Percentiles rank a stretch among this genome's conserved stretches.
phyloP scores from a whole-genome alignment of 768 basidiomycete species.

The Sarcomyxa edulis region DNA sequence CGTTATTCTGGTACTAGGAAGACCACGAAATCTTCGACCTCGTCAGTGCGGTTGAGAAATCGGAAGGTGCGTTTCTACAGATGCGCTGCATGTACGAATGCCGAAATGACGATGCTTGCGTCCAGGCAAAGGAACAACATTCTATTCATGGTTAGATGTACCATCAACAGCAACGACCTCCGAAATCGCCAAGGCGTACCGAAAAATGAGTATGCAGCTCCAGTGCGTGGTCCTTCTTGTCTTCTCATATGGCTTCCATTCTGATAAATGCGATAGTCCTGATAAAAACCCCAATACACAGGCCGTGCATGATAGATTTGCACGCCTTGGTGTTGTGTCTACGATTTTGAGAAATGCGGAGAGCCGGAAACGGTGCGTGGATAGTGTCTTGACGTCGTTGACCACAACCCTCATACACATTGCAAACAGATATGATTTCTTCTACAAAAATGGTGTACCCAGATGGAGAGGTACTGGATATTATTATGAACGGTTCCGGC shows the following conservation, averaged over 20 bases:
- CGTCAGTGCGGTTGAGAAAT: conserved; percentile 69
- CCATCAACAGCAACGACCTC: conserved; percentile 63
- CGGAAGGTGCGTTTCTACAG: no score
- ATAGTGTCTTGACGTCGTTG: conserved; percentile 1
- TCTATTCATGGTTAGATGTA: conserved; percentile 92
- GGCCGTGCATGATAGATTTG: conserved; percentile 82
- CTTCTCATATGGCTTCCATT: neutral
- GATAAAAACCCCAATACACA: conserved; percentile 92
- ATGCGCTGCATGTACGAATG: no score
- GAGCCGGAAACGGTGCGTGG: conserved; percentile 66
- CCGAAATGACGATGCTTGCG: no score
- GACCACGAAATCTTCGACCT: conserved; percentile 97
- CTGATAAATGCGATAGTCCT: conserved; percentile 46
- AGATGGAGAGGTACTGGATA: conserved; percentile 96
- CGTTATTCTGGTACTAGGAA: conserved; percentile 44
- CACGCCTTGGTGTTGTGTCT: conserved; percentile 83
- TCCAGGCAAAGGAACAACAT: conserved; percentile 78
- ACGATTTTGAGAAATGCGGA: conserved; percentile 76
- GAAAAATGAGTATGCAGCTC: conserved; percentile 83
- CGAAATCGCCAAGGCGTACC: conserved; percentile 87
- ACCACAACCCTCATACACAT: neutral
- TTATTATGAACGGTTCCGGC: conserved; percentile 93
- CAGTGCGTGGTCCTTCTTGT: conserved; percentile 57
- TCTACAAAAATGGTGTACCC: conserved; percentile 97
- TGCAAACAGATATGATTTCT: conserved; percentile 71